Base-by-base conservation (phyloP, 192 early-diverging fungal species). In the Pilaira anomala region DNA sequence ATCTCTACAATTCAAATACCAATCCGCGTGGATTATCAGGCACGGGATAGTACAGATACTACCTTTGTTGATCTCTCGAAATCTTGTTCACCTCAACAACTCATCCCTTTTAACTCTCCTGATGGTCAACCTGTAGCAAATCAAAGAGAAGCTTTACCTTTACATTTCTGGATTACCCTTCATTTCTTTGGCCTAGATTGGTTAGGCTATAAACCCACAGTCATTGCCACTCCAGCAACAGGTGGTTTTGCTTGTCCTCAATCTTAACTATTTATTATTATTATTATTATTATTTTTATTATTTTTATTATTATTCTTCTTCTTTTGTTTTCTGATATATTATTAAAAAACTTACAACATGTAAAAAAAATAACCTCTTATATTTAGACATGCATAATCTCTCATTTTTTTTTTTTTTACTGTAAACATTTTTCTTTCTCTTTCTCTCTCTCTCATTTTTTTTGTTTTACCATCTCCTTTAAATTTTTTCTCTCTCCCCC, bases 161-260 rank as follows among this genome's bases (percentile, higher is more conserved):
- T 76, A 7, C 55, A 60, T 40, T 71, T 76, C 48, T 66, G 71
- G 51, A 60, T 73, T 26, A 76, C 60, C 8, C 21, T 76, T 2
- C 62, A 63, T 36, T 49, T 75, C 18, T 75, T 54, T 54, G 63
- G 63, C 12, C 39, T 70, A 9, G 65, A 69, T 39, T 66, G 52
- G 39, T 64, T 71, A 51, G 65, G 65, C 4, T 76, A 71, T 25
- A 52, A 62, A 16, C 74, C 74, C 1, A 76, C 68, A 18, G 65
- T 76, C 22, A 64, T 66, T 33, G 53, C 62, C 3, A 68, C 64
- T 4, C 68, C 74, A 44, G 68, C 64, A 1, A 60, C 63, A 28
- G 68, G 65, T 3, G 73, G 73, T 4, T 71, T 71, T 48, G 48
- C 39, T 6, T 76, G 74, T 62, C 74, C 74, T 36, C 56, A 58